phyloP scores from a whole-genome alignment of 176 grass and related monocot species.

The Triticum monococcum region DNA sequence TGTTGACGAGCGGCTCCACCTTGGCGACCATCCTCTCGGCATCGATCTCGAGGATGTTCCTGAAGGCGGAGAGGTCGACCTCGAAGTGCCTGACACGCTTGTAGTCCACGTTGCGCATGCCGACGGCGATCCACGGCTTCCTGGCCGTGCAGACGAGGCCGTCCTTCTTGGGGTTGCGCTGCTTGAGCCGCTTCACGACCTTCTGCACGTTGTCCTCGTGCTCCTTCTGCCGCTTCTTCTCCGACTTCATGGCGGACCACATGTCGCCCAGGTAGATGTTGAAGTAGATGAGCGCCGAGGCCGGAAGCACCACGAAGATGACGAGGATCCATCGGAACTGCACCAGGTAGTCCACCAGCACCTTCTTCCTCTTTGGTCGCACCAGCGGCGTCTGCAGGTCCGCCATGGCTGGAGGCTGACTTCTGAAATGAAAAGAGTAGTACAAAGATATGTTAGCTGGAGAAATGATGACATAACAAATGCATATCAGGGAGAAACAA shows the following conservation, averaged over 20 bases:
- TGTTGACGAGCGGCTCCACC: slow-evolving; percentile 89
- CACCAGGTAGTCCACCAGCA: slow-evolving; percentile 76
- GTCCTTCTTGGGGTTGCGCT: slow-evolving; percentile 87
- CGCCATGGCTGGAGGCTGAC: slow-evolving; percentile 56
- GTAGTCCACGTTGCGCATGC: slow-evolving; percentile 96
- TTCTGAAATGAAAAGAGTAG: background rate
- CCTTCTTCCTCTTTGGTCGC: slow-evolving; percentile 69
- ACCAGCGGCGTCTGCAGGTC: slow-evolving; percentile 61
- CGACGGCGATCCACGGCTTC: slow-evolving; percentile 88
- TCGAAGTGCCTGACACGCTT: slow-evolving; percentile 85
- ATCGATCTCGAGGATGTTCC: slow-evolving; percentile 86
- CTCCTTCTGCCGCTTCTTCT: slow-evolving; percentile 67
- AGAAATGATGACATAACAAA: background rate
- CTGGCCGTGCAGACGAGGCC: slow-evolving; percentile 91
- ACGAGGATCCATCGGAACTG: slow-evolving; percentile 83
- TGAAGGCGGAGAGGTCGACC: slow-evolving; percentile 83
- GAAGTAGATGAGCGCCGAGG: slow-evolving; percentile 73
- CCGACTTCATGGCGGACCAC: slow-evolving; percentile 76
- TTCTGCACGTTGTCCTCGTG: slow-evolving; percentile 79
- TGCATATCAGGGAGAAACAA: background rate
- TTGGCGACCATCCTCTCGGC: slow-evolving; percentile 75
- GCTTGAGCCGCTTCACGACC: slow-evolving; percentile 79
- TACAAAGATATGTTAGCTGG: background rate
- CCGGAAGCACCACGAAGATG: slow-evolving; percentile 77
- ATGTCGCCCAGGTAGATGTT: slow-evolving; percentile 61